Evolutionary conservation across 73 alveolate species (phyloP).

Genomic region (Tetrahymena borealis): DNA sequence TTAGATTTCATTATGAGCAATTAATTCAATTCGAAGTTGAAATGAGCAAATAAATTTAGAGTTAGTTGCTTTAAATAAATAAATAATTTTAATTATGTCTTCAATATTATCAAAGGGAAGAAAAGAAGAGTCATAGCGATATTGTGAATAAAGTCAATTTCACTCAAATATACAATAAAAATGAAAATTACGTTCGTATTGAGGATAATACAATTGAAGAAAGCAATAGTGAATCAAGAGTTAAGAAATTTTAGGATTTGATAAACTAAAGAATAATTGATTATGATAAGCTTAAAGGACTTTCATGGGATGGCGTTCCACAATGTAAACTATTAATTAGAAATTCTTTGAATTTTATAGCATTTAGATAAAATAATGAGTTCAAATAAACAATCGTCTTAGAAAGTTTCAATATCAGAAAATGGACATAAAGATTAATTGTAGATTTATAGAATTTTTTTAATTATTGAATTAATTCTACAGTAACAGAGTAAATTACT

Average conservation of each 20-base stretch:
- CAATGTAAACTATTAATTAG: neutral
- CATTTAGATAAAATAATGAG: no score
- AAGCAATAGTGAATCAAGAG: neutral
- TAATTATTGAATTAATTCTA: no score
- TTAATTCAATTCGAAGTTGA: neutral
- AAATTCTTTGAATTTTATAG: neutral
- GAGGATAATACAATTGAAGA: neutral
- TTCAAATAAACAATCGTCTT: no score
- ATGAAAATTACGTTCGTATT: neutral
- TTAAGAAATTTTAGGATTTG: neutral
- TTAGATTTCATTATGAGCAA: neutral
- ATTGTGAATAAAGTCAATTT: neutral
- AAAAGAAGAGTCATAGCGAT: neutral
- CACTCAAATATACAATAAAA: neutral
- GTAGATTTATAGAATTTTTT: no score
- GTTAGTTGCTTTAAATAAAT: neutral
- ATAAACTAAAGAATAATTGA: neutral
- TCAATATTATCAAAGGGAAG: neutral
- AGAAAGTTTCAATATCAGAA: no score
- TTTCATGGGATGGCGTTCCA: neutral
- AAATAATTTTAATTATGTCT: neutral
- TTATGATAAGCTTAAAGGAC: neutral
- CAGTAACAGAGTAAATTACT: no score
- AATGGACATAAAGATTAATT: no score
- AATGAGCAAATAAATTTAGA: neutral